Evolutionary conservation across 2,329 filamentous ascomycete genomes (phyloP).

Genomic region (Calonectria honghensis): DNA sequence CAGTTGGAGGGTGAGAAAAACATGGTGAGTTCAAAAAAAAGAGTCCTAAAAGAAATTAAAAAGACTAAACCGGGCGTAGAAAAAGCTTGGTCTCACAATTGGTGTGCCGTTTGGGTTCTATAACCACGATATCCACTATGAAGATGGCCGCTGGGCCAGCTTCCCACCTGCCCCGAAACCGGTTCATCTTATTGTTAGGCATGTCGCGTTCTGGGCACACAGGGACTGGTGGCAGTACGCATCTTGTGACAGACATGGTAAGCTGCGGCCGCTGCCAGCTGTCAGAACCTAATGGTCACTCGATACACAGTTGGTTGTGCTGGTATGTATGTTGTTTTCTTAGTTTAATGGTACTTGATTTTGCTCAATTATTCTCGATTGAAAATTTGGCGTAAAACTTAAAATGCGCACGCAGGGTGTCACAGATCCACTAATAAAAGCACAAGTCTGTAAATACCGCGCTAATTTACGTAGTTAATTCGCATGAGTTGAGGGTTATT

Average conservation of each 20-base stretch:
- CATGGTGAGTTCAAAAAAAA: constrained; percentile 11
- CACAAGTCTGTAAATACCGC: too few relatives aligned
- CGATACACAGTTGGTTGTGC: neutral
- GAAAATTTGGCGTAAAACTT: neutral
- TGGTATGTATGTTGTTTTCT: neutral
- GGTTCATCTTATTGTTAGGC: constrained; percentile 13
- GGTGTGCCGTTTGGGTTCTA: constrained; percentile 28
- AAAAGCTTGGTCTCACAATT: constrained; percentile 11
- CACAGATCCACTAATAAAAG: too few relatives aligned
- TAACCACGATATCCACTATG: constrained; percentile 32
- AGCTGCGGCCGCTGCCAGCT: constrained; percentile 9
- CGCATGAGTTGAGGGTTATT: too few relatives aligned
- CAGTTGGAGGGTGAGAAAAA: constrained; percentile 25
- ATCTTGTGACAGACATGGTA: constrained; percentile 23
- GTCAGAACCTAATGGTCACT: neutral
- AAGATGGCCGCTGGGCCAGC: constrained; percentile 19
- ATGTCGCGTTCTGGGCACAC: constrained; percentile 33
- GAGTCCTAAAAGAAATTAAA: neutral
- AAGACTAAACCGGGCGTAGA: neutral
- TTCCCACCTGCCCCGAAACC: constrained; percentile 29
- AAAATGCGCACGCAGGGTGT: too few relatives aligned
- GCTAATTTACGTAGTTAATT: too few relatives aligned
- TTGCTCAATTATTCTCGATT: neutral
- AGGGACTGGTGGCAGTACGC: constrained; percentile 34
- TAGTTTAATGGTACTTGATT: neutral